Conservation (phyloP, 2,329 filamentous ascomycete genomes). For the Penicillium palitans region DNA sequence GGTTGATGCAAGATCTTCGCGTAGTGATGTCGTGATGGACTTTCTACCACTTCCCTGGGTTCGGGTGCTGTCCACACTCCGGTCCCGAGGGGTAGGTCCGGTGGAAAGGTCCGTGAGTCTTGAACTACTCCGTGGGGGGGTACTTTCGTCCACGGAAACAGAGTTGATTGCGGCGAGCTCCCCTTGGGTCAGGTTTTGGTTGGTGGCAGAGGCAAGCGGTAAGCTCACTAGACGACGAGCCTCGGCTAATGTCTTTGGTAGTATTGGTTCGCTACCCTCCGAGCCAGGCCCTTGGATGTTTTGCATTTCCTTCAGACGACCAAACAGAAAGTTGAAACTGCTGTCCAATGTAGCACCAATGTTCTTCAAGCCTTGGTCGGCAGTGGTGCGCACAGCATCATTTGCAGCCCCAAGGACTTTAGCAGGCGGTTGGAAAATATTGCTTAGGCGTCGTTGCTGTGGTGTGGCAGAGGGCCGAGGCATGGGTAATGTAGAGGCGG, state of each 20-base stretch:
- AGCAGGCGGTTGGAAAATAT: conserved; percentile 80
- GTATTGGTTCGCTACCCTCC: conserved; percentile 45
- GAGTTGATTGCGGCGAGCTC: conserved; percentile 53
- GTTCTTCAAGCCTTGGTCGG: conserved; percentile 87
- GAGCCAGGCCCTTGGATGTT: conserved; percentile 52
- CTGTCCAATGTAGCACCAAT: conserved; percentile 88
- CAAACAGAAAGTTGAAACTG: conserved; percentile 91
- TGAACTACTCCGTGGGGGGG: conserved; percentile 37
- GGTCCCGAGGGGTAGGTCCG: conserved; percentile 65
- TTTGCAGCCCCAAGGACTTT: conserved; percentile 79
- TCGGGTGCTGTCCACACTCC: conserved; percentile 68
- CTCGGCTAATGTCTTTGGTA: conserved; percentile 91
- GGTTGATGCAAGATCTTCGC: conserved; percentile 24
- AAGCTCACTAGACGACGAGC: conserved; percentile 79
- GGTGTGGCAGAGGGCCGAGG: conserved; percentile 38
- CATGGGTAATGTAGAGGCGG: conserved; percentile 37
- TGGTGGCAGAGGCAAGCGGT: conserved; percentile 52
- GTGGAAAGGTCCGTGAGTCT: conserved; percentile 65
- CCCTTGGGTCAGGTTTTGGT: conserved; percentile 47
- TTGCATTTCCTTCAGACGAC: conserved; percentile 71
- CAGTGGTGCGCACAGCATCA: conserved; percentile 81
- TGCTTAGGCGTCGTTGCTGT: conserved; percentile 76
- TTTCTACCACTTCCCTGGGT: conserved; percentile 44
- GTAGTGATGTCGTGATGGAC: conserved; percentile 32
- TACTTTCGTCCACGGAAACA: conserved; percentile 33